Percentiles rank a stretch among this genome's conserved stretches.
Evolutionary conservation across 495 filamentous ascomycete species (phyloP).

Genomic region (Echria macrotheca): DNA sequence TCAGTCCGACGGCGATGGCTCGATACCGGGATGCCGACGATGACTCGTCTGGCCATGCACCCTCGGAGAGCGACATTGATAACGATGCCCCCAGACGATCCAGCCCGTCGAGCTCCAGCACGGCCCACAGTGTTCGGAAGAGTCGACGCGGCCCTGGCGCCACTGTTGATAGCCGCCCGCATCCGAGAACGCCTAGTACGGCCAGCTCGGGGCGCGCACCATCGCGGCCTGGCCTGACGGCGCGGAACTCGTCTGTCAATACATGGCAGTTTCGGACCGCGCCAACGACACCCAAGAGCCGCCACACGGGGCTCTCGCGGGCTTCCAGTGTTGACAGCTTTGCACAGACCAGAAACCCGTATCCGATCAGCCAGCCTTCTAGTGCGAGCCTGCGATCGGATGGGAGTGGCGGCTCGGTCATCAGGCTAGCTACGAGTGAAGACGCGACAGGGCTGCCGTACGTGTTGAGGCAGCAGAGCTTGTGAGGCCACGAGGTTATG

Average conservation of each 20-base stretch:
- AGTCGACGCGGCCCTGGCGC: not conserved
- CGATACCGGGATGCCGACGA: slow-evolving; percentile 30
- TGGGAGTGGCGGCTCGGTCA: slow-evolving; percentile 22
- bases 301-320: slow-evolving; percentile 23
- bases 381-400: slow-evolving; percentile 35
- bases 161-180: not conserved
- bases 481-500: slow-evolving; percentile 3
- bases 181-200: slow-evolving; percentile 26
- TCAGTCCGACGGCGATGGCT: slow-evolving; percentile 46
- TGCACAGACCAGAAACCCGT: slow-evolving; percentile 37
- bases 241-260: slow-evolving; percentile 33
- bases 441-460: slow-evolving; percentile 38
- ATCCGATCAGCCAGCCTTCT: slow-evolving; percentile 33
- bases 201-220: slow-evolving; percentile 15
- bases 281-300: slow-evolving; percentile 47
- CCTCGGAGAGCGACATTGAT: slow-evolving; percentile 45
- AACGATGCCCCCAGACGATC: slow-evolving; percentile 34
- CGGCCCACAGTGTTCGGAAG: slow-evolving; percentile 20
- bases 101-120: slow-evolving; percentile 28
- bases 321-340: slow-evolving; percentile 39
- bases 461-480: slow-evolving; percentile 28
- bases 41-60: slow-evolving; percentile 25
- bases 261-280: slow-evolving; percentile 41
- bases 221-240: slow-evolving; percentile 12
- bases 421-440: slow-evolving; percentile 32